A percentile compares a stretch with the other conserved stretches of the same genome.
These are phyloP conservation scores for Entomortierella chlamydospora DNA, from an alignment of 192 early-diverging fungal species.

Conservation along the genomic window DNA sequence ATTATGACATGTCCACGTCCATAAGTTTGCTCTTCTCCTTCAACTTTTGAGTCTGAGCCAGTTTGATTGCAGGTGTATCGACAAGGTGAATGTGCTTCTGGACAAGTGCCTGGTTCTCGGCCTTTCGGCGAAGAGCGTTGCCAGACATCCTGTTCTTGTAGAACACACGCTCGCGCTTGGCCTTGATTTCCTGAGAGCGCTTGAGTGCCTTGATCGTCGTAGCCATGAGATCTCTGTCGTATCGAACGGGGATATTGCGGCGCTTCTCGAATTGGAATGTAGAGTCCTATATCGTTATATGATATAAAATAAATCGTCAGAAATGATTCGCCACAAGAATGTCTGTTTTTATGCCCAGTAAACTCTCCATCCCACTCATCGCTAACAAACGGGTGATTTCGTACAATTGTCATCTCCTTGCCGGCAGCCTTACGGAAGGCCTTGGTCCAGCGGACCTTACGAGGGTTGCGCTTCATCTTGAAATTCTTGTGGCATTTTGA, in stretches of 20 bases:
- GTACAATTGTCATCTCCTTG: slow-evolving; percentile 99
- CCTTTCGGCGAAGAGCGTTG: slow-evolving; percentile 85
- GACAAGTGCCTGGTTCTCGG: slow-evolving; percentile 79
- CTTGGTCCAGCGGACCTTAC: slow-evolving; percentile 99
- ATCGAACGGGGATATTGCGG: slow-evolving; percentile 96
- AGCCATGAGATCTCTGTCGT: slow-evolving; percentile 96
- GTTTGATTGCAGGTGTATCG: slow-evolving; percentile 65
- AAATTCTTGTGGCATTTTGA: slow-evolving; percentile 99
- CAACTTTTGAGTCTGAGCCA: slow-evolving; percentile 75
- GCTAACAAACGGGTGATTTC: slow-evolving; percentile 26
- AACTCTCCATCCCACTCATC: neutral
- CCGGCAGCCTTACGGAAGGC: slow-evolving; percentile 98
- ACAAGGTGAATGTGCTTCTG: slow-evolving; percentile 93
- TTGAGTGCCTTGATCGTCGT: slow-evolving; percentile 99
- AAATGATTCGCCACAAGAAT: too few relatives aligned
- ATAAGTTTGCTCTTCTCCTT: slow-evolving; percentile 57
- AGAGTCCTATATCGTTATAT: slow-evolving; percentile 71
- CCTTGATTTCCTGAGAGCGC: slow-evolving; percentile 93
- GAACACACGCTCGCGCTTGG: slow-evolving; percentile 93
- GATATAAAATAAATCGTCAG: neutral
- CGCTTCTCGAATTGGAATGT: slow-evolving; percentile 99
- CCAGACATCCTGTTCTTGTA: slow-evolving; percentile 92
- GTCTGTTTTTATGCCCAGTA: neutral
- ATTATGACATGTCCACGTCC: slow-evolving; percentile 79
- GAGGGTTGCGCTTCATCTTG: slow-evolving; percentile 99